Conservation (phyloP, 2,329 filamentous ascomycete genomes). For the Aspergillus sp. region DNA sequence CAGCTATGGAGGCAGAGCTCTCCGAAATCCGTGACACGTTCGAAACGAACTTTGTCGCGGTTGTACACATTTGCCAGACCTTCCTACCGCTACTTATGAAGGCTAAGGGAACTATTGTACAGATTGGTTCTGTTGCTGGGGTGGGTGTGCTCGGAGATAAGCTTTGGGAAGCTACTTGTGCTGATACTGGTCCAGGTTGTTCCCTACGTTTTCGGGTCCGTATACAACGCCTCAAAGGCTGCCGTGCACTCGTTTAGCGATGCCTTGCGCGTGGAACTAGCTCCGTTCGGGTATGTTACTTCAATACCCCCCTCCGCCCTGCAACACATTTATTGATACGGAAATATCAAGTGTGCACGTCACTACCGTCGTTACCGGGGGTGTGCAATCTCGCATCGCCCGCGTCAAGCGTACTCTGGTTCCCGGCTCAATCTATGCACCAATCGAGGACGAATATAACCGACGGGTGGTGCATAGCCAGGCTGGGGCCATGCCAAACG, state of each 20-base stretch:
- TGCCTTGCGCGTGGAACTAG: conserved; percentile 60
- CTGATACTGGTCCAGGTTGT: conserved; percentile 34
- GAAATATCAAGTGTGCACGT: conserved; percentile 49
- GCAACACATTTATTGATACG: background rate
- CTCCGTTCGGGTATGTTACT: conserved; percentile 46
- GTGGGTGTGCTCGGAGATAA: conserved; percentile 22
- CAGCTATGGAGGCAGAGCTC: conserved; percentile 58
- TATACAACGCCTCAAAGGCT: conserved; percentile 63
- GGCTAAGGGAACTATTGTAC: conserved; percentile 48
- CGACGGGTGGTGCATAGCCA: conserved; percentile 57
- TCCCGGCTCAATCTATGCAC: conserved; percentile 53
- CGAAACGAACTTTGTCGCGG: conserved; percentile 59
- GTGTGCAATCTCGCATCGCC: conserved; percentile 61
- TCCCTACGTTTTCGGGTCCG: conserved; percentile 48
- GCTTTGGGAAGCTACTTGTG: background rate
- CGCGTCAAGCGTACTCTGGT: conserved; percentile 53
- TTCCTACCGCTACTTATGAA: conserved; percentile 58
- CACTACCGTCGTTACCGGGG: conserved; percentile 60
- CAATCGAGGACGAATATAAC: conserved; percentile 55
- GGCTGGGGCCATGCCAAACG: conserved; percentile 53
- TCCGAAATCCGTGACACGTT: conserved; percentile 51
- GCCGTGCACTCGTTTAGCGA: conserved; percentile 61
- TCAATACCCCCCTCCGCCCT: background rate
- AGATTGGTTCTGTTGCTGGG: conserved; percentile 49
- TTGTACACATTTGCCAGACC: conserved; percentile 60